Base-by-base conservation (phyloP, 352 stramenopile species). In the Phytophthora colocasiae region DNA sequence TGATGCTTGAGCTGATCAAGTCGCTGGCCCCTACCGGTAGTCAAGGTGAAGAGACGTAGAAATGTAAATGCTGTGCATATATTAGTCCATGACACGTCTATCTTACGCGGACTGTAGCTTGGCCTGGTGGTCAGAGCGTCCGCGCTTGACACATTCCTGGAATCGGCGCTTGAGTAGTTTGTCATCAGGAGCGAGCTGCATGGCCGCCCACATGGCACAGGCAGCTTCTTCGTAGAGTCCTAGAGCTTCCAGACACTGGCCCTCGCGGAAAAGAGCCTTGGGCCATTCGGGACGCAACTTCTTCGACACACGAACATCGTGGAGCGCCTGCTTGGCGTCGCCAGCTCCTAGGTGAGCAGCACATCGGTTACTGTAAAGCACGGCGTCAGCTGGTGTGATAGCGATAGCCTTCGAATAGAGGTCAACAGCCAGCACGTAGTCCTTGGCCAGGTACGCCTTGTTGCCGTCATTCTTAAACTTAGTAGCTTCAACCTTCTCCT, bases 321-420 rank as follows among this genome's bases (percentile, higher is more conserved):
- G 76, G 45, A 95, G 69, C 32, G 83, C 87, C 68, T 89, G 83
- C 55, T 84, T 81, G 7, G 87, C 73, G 22, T 91, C 73, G 6
- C 75, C 73, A 0, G 77, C 80, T 5, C 76, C 79, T n/a, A 93
- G 53, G 32, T 90, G 68, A 36, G 85, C 84, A 0, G 87, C 87
- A 40, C 87, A 92, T n/a, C 87, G 87, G 70, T 95, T 95, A 69
- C 84, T 93, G 66, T 92, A 95, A 7, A 95, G 66, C 52, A 87
- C 73, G 0, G 81, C 54, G 47, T 95, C 84, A 4, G 78, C 69
- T 0, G 85, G 76, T 54, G 60, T 90, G 41, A 93, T 58, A 10
- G 53, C 80, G 22, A 95, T 83, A 19, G 86, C 83, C 60, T 90
- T 44, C 22, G 86, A 76, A 77, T 94, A 94, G 0, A 78, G 50